Evolutionary conservation across 2,329 filamentous ascomycete genomes (phyloP), one percentile per base, ranked within the genome.

Genomic region (Pseudogymnoascus sp.): DNA sequence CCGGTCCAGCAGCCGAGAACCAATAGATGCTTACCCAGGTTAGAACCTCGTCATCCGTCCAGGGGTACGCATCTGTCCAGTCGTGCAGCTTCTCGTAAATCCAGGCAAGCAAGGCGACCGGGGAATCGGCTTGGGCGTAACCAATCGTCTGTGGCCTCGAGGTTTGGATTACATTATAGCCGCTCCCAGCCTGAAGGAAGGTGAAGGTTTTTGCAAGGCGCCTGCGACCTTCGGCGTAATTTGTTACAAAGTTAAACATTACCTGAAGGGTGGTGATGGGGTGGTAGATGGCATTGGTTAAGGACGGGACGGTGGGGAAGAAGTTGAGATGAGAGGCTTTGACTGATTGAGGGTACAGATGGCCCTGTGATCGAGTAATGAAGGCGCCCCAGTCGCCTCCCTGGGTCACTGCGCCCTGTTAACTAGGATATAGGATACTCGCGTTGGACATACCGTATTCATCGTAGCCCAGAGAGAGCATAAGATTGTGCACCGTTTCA

Each of bases 31-130:
- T 84, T 0, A 92, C 75, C 90, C 89, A 92, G 0, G 86, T 90
- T 42, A 90, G 75, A 10, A 92, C 78, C 74, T 92, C 88, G 65
- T 92, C 88, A 65, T 90, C 86, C 0, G 84, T 86, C 88, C 88
- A 92, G 0, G 80, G 75, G 68, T 91, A 91, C 1, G 70, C 70
- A 67, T 92, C 89, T 0, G 85, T 85, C 90, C 89, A 93, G 68
- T 89, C 86, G 68, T 87, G 83, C 16, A 93, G 76, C 71, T 93
- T 93, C 75, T 93, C 90, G 68, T 89, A 89, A 38, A 93, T 85
- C 90, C 90, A 94, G 0, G 88, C 83, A 1, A 93, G 77, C 3
- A 91, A 75, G 0, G 82, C 88, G 0, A 90, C 81, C 0, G 90
- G 90, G 5, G 82, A 86, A 70, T 92, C 89, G 0, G 82, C 79